These are phyloP conservation scores for Codiaeum variegatum DNA, from an alignment of 441 rosid species.

Conservation along the genomic window DNA sequence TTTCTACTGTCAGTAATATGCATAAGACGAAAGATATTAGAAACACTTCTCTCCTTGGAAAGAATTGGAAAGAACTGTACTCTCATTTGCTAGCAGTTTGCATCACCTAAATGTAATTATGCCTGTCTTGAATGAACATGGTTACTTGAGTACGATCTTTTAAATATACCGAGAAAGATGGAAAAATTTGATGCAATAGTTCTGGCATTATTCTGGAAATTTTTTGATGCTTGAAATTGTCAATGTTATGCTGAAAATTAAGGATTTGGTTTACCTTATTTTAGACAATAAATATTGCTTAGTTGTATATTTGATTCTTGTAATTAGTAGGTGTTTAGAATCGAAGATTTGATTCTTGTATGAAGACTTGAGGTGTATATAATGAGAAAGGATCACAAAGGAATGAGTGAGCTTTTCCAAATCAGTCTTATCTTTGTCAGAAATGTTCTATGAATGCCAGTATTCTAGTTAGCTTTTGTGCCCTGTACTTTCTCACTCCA, in stretches of 20 bases:
- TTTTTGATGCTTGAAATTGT: not conserved
- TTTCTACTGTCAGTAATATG: not conserved
- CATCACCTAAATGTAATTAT: not conserved
- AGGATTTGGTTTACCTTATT: too few relatives aligned
- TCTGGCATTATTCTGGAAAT: not conserved
- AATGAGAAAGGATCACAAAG: too few relatives aligned
- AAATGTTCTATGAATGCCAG: not conserved
- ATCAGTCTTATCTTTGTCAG: too few relatives aligned
- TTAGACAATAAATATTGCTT: too few relatives aligned
- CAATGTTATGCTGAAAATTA: too few relatives aligned
- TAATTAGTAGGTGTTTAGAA: too few relatives aligned
- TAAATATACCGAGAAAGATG: not conserved
- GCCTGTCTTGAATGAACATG: not conserved
- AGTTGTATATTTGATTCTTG: too few relatives aligned
- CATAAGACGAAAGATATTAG: not conserved
- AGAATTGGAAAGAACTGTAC: not conserved
- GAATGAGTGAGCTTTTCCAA: too few relatives aligned
- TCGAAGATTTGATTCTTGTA: too few relatives aligned
- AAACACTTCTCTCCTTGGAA: not conserved
- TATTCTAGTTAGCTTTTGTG: not conserved
- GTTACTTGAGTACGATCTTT: not conserved
- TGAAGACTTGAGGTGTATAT: too few relatives aligned
- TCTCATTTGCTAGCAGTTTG: not conserved
- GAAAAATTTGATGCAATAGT: not conserved
- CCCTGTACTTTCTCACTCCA: not conserved